phyloP scores from a whole-genome alignment of 2,329 filamentous ascomycete species.

The Fonsecaea pedrosoi region DNA sequence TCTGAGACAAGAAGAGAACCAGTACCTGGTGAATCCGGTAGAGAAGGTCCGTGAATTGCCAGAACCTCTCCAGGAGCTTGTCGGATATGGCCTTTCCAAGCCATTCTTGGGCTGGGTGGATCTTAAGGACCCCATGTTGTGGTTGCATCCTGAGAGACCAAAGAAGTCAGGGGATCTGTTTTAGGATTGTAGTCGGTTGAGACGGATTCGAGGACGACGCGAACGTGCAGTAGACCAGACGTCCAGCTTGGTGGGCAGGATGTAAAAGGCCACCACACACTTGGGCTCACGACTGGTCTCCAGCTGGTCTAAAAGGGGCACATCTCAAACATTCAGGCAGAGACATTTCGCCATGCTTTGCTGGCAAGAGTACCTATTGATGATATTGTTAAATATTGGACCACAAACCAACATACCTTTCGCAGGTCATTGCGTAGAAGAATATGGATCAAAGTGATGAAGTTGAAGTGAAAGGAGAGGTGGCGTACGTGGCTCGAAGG shows the following conservation, averaged over 20 bases:
- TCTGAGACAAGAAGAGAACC: constrained; percentile 41
- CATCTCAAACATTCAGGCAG: background rate
- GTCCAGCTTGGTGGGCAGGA: background rate
- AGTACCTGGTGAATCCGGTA: constrained; percentile 39
- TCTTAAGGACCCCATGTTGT: constrained; percentile 34
- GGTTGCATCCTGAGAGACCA: constrained; percentile 26
- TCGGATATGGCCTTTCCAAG: constrained; percentile 40
- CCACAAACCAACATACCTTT: no score
- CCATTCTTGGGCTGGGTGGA: constrained; percentile 36
- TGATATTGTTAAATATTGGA: background rate
- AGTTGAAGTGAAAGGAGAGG: background rate
- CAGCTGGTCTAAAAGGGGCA: background rate
- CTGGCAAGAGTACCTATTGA: background rate
- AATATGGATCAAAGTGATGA: background rate
- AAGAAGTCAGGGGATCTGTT: constrained; percentile 22
- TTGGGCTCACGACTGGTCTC: background rate
- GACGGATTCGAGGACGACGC: background rate
- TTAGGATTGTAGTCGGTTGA: background rate
- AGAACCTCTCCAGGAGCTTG: constrained; percentile 35
- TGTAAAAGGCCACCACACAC: background rate
- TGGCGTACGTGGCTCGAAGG: background rate
- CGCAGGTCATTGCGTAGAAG: background rate
- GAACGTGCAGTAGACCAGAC: background rate
- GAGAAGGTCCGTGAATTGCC: constrained; percentile 36
- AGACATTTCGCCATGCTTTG: background rate